Base-by-base conservation (phyloP, 441 rosid species). In the Capsella rubella region DNA sequence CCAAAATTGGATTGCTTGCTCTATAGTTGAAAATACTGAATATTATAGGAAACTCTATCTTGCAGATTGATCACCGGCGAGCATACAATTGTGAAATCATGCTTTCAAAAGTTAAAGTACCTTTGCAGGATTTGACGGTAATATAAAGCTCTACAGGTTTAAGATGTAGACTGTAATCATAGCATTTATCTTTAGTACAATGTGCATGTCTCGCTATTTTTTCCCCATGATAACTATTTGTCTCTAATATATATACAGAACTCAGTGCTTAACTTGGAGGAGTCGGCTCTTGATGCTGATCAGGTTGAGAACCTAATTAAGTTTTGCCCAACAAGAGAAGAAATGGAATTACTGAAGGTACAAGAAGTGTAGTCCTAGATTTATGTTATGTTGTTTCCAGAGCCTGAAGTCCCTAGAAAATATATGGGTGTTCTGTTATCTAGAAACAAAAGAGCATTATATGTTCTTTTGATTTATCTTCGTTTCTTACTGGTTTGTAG, bases 71-170 rank as follows among this genome's bases (percentile, higher is more conserved):
- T 11, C 98, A 88, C 74, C 84, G 96, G 67, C 92, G 97, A 52
- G 97, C 99, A 57, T 95, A 95, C 80, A 95, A 95, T 75, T 92
- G 99, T 57, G 99, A 95, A 82, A 95, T 95, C 64, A 90, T 95
- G 99, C 99, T 95, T 85, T 90, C 99, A 70, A 90, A 95, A 83
- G 99, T 95, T 81, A 95, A 90, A 81, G 88, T 88, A 56, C 97
- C 97, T 15, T 78, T 90, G 76, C 87, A 82, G 45, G 97, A 92
- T 27, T 82, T 95, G 77, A 90, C 83, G 95, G 99, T 95, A 86
- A 85, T 83, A 60, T 64, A 14, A 65, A 50, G 16, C 54, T 74
- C 64, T 72, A 34, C 32, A 42, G 55, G 65, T 58, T 79, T 69
- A 45, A 21, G 13, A 58, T 55, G 40, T 67, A 21, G 25, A 42